These are phyloP conservation scores for Macaranga tanarius DNA, from an alignment of 441 rosid genomes.

Conservation along the genomic window DNA sequence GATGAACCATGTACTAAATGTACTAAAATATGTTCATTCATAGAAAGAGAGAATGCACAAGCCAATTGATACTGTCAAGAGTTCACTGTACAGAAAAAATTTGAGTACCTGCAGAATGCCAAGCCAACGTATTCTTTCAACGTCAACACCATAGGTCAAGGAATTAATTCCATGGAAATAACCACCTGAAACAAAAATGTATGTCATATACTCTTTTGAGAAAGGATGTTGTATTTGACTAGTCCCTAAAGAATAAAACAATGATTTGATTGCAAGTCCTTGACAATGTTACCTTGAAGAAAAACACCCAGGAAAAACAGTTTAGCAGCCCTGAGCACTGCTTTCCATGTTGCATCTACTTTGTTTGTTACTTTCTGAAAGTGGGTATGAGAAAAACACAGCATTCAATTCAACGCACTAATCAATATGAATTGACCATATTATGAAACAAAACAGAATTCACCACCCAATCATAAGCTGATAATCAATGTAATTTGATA, in stretches of 20 bases:
- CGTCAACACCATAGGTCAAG: slow-evolving; percentile 35
- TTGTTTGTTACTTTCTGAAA: slow-evolving; percentile 31
- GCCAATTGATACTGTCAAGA: neutral
- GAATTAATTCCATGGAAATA: slow-evolving; percentile 34
- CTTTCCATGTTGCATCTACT: slow-evolving; percentile 31
- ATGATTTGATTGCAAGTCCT: neutral
- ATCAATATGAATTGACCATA: neutral
- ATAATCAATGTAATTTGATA: neutral
- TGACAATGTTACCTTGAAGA: slow-evolving; percentile 32
- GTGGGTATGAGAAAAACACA: neutral
- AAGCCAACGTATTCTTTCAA: slow-evolving; percentile 32
- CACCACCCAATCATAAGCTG: neutral
- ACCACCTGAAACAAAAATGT: slow-evolving; percentile 26
- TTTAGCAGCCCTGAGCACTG: slow-evolving; percentile 28
- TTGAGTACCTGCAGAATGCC: slow-evolving; percentile 37
- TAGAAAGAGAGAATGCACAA: neutral
- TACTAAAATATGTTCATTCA: neutral
- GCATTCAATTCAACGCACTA: neutral
- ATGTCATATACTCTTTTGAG: too few species aligned
- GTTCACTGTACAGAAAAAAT: neutral
- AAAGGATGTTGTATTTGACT: neutral
- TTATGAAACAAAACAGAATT: neutral
- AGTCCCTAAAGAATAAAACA: neutral
- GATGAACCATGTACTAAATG: neutral
- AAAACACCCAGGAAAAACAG: slow-evolving; percentile 32